Percentiles rank a stretch among this genome's conserved stretches.
Evolutionary conservation across 2,329 filamentous ascomycete species (phyloP).

Genomic region (Fusarium phyllophilum): DNA sequence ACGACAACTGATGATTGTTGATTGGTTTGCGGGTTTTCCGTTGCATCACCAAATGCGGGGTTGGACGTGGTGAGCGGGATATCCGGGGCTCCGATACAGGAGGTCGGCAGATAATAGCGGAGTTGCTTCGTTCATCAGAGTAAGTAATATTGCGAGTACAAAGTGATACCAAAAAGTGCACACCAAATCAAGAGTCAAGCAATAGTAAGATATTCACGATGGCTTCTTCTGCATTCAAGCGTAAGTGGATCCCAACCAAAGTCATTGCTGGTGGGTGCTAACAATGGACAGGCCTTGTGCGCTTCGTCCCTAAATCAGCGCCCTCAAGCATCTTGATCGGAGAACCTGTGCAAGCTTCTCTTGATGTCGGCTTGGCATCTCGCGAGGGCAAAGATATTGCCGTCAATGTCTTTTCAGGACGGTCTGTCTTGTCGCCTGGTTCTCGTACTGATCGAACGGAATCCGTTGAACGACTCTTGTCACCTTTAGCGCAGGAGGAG

Average conservation of each 20-base stretch:
- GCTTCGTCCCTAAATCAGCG: conserved; percentile 12
- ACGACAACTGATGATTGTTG: background rate
- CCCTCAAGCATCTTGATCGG: background rate
- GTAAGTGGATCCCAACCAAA: background rate
- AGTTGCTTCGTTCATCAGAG: background rate
- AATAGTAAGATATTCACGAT: background rate
- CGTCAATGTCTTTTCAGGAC: background rate
- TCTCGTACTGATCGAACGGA: background rate
- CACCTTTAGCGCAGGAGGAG: background rate
- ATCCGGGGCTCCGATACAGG: conserved; percentile 19
- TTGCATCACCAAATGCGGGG: background rate
- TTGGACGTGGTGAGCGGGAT: background rate
- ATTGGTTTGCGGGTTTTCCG: background rate
- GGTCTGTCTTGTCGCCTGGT: background rate
- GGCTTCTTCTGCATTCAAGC: background rate
- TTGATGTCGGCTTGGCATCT: background rate
- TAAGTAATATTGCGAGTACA: background rate
- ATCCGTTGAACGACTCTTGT: background rate
- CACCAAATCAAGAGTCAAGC: accelerated
- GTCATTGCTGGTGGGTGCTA: background rate
- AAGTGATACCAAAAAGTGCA: background rate
- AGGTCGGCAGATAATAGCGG: background rate
- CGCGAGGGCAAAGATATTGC: background rate
- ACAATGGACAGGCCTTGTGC: background rate
- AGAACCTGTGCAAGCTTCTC: background rate